Evolutionary conservation across 225 moss, liverwort and hornwort species (phyloP).

Genomic region (Bryum argenteum): DNA sequence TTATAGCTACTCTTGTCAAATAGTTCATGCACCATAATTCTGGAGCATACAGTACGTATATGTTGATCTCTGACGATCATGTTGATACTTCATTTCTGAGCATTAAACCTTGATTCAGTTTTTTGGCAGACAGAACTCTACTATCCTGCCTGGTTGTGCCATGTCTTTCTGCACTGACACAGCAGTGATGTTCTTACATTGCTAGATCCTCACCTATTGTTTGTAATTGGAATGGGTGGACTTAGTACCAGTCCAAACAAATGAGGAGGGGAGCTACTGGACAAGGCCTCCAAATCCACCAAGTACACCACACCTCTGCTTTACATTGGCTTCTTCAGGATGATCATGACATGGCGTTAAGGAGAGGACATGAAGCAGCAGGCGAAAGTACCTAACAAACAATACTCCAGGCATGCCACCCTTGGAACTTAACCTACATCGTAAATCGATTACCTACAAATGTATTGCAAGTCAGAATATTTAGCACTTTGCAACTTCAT

Average conservation of each 20-base stretch:
- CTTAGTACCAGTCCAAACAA: neutral
- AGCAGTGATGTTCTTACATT: neutral
- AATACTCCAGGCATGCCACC: neutral
- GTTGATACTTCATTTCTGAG: no score
- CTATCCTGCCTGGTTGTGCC: no score
- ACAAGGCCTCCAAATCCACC: neutral
- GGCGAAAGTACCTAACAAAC: slow-evolving; percentile 1
- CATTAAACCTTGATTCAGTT: no score
- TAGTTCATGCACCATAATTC: no score
- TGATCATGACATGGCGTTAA: neutral
- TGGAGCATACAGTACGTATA: no score
- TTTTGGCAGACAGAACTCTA: no score
- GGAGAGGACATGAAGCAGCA: slow-evolving; percentile 7
- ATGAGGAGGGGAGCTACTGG: neutral
- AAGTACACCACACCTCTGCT: neutral
- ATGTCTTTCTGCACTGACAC: neutral
- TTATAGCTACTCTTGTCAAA: no score
- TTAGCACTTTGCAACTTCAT: no score
- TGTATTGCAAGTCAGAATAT: no score
- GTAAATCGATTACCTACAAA: no score
- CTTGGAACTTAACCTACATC: no score
- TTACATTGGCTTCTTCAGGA: neutral
- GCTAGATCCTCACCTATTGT: neutral
- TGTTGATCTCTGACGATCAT: no score
- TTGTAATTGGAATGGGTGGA: neutral